Base-by-base conservation (phyloP, 2,329 filamentous ascomycete genomes). In the Fusarium pseudocircinatum region DNA sequence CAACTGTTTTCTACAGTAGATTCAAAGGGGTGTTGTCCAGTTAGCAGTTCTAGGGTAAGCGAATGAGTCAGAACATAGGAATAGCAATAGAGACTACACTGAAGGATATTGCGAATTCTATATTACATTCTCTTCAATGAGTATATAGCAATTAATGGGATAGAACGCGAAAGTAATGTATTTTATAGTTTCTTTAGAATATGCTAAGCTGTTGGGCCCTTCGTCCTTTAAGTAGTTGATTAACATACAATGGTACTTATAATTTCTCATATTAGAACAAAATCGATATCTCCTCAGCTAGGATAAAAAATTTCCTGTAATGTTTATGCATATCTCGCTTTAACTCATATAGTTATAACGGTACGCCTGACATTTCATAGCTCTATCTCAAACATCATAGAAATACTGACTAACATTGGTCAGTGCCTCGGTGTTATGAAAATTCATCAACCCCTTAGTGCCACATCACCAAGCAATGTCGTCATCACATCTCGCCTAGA, bases 241-340 rank as follows among this genome's bases (percentile, higher is more conserved):
- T 0, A 5, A 24, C 0, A 6, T 2, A 2, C 2, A 4, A 6
- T 16, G 4, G 4, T n/a, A 2, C 2, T n/a, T 3, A 5, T 12
- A 16, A 18, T n/a, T 8, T 4, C 18, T n/a, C 4, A 22, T 7
- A 3, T 18, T 1, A 18, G 10, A 13, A 22, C 4, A 24, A 8
- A 4, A 7, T 20, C 5, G 2, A 20, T 8, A 8, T 8, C 4
- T 24, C 6, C 1, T 11, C 0, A 15, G 12, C n/a, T 2, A 26
- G 11, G 9, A 16, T 36, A 0, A 8, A 26, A 22, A 13, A 15
- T 6, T 6, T 20, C 7, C 18, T 3, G 2, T 8, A 12, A 36
- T 9, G 0, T 2, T 26, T 20, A 8, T 18, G 22, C 10, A 52
- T 52, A 36, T 7, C 9, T 36, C n/a, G 24, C 0, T 6, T 14